Base-by-base conservation (phyloP, 257 asterid species). In the Primulina tabacum region DNA sequence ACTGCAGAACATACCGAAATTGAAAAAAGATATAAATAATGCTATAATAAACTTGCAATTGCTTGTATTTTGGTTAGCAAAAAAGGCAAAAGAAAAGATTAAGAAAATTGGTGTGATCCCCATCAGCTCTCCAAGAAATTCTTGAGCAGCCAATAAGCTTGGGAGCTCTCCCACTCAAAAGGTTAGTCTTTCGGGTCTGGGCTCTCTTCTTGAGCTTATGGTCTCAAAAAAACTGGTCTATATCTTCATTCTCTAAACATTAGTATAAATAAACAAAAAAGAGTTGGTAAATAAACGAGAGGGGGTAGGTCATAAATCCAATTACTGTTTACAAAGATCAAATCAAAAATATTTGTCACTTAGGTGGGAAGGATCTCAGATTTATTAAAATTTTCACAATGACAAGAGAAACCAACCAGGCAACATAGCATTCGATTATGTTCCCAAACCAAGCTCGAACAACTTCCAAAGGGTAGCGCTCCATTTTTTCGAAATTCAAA, bases 1-100 rank as follows among this genome's bases (percentile, higher is more conserved):
- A 78, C 97, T 90, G 91, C 89, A 82, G 26, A 57, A 73, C 6
- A 75, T 29, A 30, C 43, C 7, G 37, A 71, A 8, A 5, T 17
- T 18, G 11, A 18, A 66, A 12, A 63, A 58, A 62, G 3, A 62
- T 33, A 24, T 47, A 38, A 33, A 43, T 64, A 10, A 67, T 20
- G 16, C 30, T 9, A 38, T 53, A 65, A 11, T 3, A 4, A 8
- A 58, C 4, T 20, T 52, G n/a, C 28, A 60, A 20, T 30, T 34
- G 20, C 16, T 33, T 11, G 10, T 30, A 71, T 14, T 16, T 61
- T 43, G 32, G 4, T 8, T 17, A 14, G 60, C 56, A 20, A 57
- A 52, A 34, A 33, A 16, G 21, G 59, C 6, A 38, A 33, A n/a
- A 1, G 53, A 34, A 63, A 11, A 28, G 60, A 43, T 0, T 55